Evolutionary conservation across 306 rosid genomes (phyloP).

Genomic region (Rosa chinensis): DNA sequence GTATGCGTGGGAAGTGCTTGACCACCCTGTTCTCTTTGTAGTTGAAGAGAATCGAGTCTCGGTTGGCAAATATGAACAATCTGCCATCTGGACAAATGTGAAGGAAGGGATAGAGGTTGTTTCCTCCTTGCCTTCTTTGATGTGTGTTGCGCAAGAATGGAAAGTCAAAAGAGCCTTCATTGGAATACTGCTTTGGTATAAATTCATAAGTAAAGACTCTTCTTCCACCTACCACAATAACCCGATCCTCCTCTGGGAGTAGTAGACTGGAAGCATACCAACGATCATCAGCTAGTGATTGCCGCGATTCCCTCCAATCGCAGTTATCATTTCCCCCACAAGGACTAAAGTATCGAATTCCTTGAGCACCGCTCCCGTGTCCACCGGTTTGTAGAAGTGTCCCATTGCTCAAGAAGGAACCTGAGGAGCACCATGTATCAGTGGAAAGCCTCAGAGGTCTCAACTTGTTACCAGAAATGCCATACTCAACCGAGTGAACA

Average conservation of each 20-base stretch:
- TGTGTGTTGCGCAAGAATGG: constrained; percentile 61
- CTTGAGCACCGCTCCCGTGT: constrained; percentile 39
- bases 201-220: constrained; percentile 59
- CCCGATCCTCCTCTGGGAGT: constrained; percentile 56
- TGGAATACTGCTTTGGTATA: constrained; percentile 43
- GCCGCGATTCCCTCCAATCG: constrained; percentile 51
- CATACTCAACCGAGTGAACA: constrained; percentile 82
- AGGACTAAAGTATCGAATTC: constrained; percentile 47
- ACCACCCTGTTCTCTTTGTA: constrained; percentile 44
- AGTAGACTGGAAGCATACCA: constrained; percentile 72
- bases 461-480: constrained; percentile 46
- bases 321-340: constrained; percentile 43
- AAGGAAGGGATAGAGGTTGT: constrained; percentile 80
- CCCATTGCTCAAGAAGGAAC: constrained; percentile 67
- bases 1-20: constrained; percentile 69
- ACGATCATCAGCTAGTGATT: constrained; percentile 40
- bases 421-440: constrained; percentile 92
- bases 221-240: constrained; percentile 73
- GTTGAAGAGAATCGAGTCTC: constrained; percentile 66
- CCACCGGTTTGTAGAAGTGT: constrained; percentile 75
- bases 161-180: constrained; percentile 44
- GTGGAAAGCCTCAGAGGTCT: constrained; percentile 55
- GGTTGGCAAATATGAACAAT: constrained; percentile 71
- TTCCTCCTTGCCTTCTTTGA: constrained; percentile 36
- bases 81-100: constrained; percentile 77